Evolutionary conservation across 164 flowering plant species (phyloP), one percentile per base, ranked within the genome.

Genomic region (Santalum album): DNA sequence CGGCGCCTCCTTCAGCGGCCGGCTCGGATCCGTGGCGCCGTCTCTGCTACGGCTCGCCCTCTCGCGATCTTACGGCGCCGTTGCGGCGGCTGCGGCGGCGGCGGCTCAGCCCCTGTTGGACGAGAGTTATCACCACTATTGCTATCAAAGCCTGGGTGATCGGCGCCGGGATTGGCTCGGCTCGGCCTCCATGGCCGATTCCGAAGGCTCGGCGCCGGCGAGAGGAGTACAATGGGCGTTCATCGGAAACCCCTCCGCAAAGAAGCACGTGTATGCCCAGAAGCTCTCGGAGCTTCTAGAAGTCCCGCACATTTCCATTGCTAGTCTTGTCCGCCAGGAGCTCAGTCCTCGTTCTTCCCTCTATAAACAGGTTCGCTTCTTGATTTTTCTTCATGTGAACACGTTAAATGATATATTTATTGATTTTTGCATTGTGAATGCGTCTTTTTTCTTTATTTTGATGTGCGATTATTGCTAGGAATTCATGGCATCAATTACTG

Each of bases 291-390:
- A 84, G 83, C 84, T 94, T 75, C 81, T 94, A 0, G 68, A 81
- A 56, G 92, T 94, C 20, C 96, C 99, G 27, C 89, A 81, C 56
- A 90, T 94, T 56, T 94, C 97, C 55, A 85, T 90, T 90, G 92
- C 85, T 2, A 39, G 65, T 25, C 90, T 91, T 34, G 83, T 87
- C 23, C 78, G 90, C 22, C 95, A 87, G 57, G 95, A 94, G 62
- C 95, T 94, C 50, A 62, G 65, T 53, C 98, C 90, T 60, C 65
- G 63, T 21, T 89, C 96, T 42, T 70, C 88, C 60, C 75, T 87
- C 56, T 87, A 87, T 63, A 78, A 87, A 46, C 79, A 87, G 96
- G 99, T 92, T 0, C 6, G 2, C 1, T 27, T 49, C 32, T 16
- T 19, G n/a, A 44, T 26, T 3, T 50, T 46, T 12, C 6, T 16